Evolutionary conservation across 345 rosid genomes (phyloP).

Genomic region (Eutrema yunnanense): DNA sequence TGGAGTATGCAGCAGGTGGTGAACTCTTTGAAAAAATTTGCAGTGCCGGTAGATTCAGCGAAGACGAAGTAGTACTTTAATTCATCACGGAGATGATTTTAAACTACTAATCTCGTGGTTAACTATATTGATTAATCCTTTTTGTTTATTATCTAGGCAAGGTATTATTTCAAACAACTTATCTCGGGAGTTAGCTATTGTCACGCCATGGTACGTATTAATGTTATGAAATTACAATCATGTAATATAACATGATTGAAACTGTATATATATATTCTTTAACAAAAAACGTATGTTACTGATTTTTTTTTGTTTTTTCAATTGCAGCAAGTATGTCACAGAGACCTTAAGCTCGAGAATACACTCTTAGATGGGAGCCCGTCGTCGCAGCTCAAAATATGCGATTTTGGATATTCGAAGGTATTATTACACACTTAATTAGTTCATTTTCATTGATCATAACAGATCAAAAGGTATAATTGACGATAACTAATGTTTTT

Average conservation of each 20-base stretch:
- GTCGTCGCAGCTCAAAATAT: conserved; percentile 76
- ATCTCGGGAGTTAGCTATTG: conserved; percentile 93
- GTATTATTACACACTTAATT: conserved; percentile 23
- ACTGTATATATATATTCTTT: too few species aligned
- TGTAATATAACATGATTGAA: neutral
- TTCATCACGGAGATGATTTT: neutral
- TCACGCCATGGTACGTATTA: conserved; percentile 62
- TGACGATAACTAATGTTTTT: neutral
- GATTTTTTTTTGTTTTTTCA: neutral
- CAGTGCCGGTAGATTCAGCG: conserved; percentile 80
- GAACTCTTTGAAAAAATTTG: conserved; percentile 82
- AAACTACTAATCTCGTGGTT: neutral
- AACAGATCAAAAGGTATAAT: neutral
- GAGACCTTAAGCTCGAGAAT: conserved; percentile 93
- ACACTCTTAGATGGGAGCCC: conserved; percentile 77
- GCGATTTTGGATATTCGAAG: conserved; percentile 90
- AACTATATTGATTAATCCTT: neutral
- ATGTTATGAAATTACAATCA: neutral
- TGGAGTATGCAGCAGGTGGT: conserved; percentile 93
- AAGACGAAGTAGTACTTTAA: conserved; percentile 52
- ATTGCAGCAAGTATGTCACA: conserved; percentile 75
- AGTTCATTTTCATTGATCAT: neutral
- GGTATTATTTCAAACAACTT: conserved; percentile 83
- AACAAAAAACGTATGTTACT: neutral
- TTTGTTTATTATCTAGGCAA: conserved; percentile 48